phyloP scores from a whole-genome alignment of 139 green algal species.

The Tetradesmus obliquus region DNA sequence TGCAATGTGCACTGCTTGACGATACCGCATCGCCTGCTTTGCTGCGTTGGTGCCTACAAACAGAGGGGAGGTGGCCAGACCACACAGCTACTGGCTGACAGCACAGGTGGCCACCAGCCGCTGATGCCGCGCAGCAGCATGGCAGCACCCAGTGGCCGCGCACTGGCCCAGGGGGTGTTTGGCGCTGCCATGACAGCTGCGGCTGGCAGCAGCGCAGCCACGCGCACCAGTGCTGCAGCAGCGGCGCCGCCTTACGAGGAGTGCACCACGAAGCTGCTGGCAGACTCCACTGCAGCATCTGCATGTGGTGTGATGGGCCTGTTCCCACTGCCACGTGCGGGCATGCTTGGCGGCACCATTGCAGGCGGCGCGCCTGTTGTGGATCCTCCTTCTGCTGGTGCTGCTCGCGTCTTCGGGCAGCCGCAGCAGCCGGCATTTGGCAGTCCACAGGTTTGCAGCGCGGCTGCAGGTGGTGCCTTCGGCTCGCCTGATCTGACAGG shows the following conservation, averaged over 20 bases:
- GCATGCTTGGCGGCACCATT: conserved; percentile 15
- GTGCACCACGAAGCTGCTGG: conserved; percentile 69
- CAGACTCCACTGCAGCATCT: conserved; percentile 59
- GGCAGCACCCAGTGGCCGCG: not conserved
- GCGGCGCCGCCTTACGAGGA: conserved; percentile 3
- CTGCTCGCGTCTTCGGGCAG: not conserved
- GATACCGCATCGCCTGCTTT: too few species aligned
- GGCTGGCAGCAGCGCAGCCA: not conserved
- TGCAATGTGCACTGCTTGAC: not conserved
- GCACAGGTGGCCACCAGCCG: not conserved
- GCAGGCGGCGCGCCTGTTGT: conserved; percentile 20
- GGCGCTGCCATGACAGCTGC: not conserved
- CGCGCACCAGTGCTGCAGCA: not conserved
- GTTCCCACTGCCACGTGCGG: not conserved
- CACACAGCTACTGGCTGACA: conserved; percentile 35
- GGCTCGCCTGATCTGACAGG: not conserved
- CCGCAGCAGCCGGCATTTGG: not conserved
- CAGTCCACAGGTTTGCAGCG: not conserved
- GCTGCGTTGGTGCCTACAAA: not conserved
- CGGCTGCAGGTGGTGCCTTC: not conserved
- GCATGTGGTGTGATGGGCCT: conserved; percentile 15
- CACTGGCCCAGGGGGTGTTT: not conserved
- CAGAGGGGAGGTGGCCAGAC: conserved; percentile 7
- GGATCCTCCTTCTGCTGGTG: not conserved
- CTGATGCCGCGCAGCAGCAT: not conserved